phyloP scores from a whole-genome alignment of 1,284 basidiomycete species.

The Puccinia brachypodii region DNA sequence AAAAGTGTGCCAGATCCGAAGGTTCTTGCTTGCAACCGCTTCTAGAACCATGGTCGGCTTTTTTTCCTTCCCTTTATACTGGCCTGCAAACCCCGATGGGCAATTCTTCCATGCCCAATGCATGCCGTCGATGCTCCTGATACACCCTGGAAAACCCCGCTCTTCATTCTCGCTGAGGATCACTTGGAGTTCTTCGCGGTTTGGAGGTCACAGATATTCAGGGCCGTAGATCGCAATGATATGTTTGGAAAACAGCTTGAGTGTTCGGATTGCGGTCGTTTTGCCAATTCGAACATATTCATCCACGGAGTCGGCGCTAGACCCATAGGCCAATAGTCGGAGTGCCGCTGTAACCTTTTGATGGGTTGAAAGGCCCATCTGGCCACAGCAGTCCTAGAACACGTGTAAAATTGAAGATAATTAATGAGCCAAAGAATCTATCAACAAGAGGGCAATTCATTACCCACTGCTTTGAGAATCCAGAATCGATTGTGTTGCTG shows the following conservation, averaged over 20 bases:
- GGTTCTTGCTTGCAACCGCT: neutral
- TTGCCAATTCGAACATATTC: neutral
- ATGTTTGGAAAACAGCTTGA: neutral
- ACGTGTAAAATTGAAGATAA: neutral
- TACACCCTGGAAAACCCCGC: neutral
- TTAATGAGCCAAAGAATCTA: neutral
- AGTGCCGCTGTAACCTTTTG: neutral
- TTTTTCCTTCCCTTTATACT: no score
- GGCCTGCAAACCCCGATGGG: no score
- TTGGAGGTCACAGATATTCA: neutral
- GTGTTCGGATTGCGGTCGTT: neutral
- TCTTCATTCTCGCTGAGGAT: conserved; percentile 1
- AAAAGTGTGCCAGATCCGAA: neutral
- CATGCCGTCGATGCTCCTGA: neutral
- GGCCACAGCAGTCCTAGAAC: neutral
- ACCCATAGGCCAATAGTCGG: neutral
- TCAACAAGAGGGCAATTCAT: neutral
- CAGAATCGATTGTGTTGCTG: neutral
- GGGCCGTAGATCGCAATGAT: neutral
- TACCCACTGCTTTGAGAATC: neutral
- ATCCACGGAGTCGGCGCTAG: neutral
- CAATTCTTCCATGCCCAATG: no score
- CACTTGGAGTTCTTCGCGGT: neutral
- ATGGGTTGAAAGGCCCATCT: neutral
- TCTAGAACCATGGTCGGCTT: neutral